Base-by-base conservation (phyloP, 352 stramenopile genomes). In the Pythium guiyangense region DNA sequence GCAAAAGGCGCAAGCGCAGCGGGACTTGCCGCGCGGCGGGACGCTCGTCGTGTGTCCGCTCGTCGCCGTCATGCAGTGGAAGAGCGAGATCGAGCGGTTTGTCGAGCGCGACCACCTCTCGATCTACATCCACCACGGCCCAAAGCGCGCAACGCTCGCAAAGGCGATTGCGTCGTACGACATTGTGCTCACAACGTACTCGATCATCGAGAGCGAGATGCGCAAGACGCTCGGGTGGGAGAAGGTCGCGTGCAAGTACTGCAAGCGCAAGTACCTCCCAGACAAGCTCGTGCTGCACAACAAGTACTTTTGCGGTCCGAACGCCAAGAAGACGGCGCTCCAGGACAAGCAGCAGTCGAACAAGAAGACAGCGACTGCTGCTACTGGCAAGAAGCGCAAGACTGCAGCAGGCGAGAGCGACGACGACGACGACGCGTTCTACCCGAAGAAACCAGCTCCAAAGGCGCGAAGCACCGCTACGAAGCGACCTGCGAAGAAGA, bases 241-340 rank as follows among this genome's bases (percentile, higher is more conserved):
- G 11, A 94, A 94, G 55, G 75, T 93, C 2, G 70, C 79, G 51
- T 99, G 97, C 71, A 90, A 93, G 37, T 98, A 99, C 67, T 99
- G 97, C 72, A 94, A 93, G 37, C 90, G 90, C 52, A 81, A 86
- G 27, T 97, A 89, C 55, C 46, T 96, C 4, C 91, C 92, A 1
- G 92, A 98, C 58, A 99, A 99, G 63, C 70, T 99, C 26, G 63
- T 94, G 15, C 58, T 91, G 11, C 88, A 96, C 68, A 90, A 96
- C 67, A 99, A 98, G 66, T 99, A 99, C 60, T 99, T 99, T 71
- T 99, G 97, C 69, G 97, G 97, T 5, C 97, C 97, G 51, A 80
- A 91, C 56, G 96, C 97, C 2, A 87, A 96, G 70, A 96, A 47
- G 20, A 47, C 42, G 2, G 20, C 18, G 42, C 18, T 27, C 18